Conservation (phyloP, 495 filamentous ascomycete genomes). For the Pyronema omphalodes region DNA sequence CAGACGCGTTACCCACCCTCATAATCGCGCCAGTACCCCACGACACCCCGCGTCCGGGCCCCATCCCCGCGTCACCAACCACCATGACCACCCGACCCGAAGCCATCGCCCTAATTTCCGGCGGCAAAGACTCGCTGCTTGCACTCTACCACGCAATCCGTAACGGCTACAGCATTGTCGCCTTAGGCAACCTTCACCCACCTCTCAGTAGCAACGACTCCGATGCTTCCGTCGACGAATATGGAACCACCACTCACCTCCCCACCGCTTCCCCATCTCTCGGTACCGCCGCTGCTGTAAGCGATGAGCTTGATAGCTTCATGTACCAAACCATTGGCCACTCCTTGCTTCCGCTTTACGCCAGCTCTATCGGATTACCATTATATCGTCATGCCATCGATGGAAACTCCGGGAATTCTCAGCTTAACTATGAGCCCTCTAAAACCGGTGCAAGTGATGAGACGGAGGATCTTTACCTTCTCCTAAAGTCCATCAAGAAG, state of each 20-base stretch:
- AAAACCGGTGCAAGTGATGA: slow-evolving; percentile 39
- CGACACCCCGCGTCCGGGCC: background rate
- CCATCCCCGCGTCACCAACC: background rate
- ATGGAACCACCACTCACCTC: slow-evolving; percentile 4
- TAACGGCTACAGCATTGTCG: slow-evolving; percentile 72
- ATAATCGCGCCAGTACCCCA: background rate
- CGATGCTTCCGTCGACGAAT: background rate
- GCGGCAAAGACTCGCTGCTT: slow-evolving; percentile 93
- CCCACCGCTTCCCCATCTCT: background rate
- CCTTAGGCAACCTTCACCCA: slow-evolving; percentile 76
- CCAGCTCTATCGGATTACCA: slow-evolving; percentile 53
- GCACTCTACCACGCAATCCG: slow-evolving; percentile 74
- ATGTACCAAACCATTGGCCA: slow-evolving; percentile 99
- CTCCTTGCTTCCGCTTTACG: slow-evolving; percentile 68
- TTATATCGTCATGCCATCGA: slow-evolving; percentile 58
- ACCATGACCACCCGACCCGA: slow-evolving; percentile 20
- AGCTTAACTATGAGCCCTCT: slow-evolving; percentile 34
- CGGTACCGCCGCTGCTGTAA: background rate
- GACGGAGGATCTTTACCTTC: slow-evolving; percentile 64
- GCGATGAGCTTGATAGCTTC: slow-evolving; percentile 64
- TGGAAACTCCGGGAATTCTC: slow-evolving; percentile 46
- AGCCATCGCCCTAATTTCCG: slow-evolving; percentile 84
- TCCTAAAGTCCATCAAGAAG: slow-evolving; percentile 43
- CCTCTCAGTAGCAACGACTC: slow-evolving; percentile 12
- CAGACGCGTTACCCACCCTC: background rate